Conservation (phyloP, 768 basidiomycete genomes). For the Myochromella boudieri region DNA sequence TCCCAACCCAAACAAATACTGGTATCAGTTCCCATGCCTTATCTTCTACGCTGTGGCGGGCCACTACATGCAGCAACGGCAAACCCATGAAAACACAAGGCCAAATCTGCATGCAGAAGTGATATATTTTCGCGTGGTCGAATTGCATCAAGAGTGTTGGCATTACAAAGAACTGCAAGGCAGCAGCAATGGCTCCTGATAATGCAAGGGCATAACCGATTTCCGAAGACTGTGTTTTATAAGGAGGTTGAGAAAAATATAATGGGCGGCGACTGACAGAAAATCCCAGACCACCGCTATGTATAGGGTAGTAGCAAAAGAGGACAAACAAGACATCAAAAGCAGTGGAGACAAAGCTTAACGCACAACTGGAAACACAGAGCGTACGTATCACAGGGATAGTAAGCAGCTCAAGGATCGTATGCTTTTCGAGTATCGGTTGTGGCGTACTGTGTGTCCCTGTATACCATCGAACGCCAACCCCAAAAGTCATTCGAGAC, state of each 20-base stretch:
- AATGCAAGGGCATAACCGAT: constrained; percentile 57
- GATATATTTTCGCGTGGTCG: constrained; percentile 50
- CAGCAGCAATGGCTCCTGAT: constrained; percentile 45
- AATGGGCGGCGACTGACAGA: constrained; percentile 21
- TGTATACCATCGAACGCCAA: neutral
- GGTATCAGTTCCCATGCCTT: constrained; percentile 15
- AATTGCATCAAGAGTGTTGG: constrained; percentile 50
- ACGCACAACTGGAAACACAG: constrained; percentile 45
- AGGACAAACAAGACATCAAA: constrained; percentile 67
- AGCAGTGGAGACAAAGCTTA: constrained; percentile 51
- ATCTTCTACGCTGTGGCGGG: constrained; percentile 18
- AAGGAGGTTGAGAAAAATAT: constrained; percentile 1
- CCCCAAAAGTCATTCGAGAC: neutral
- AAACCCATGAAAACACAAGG: constrained; percentile 45
- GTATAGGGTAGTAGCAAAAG: constrained; percentile 59
- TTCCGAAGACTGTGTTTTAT: constrained; percentile 34
- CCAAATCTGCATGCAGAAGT: constrained; percentile 54
- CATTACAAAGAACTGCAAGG: constrained; percentile 52
- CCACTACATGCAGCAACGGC: constrained; percentile 51
- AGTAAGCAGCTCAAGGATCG: constrained; percentile 39
- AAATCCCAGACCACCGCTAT: constrained; percentile 44
- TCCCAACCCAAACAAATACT: constrained; percentile 46
- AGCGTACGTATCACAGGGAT: constrained; percentile 52
- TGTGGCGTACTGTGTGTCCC: constrained; percentile 30
- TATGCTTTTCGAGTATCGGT: constrained; percentile 11